Conservation (phyloP, 2,329 filamentous ascomycete species). For the Neofusicoccum umdonicola region DNA sequence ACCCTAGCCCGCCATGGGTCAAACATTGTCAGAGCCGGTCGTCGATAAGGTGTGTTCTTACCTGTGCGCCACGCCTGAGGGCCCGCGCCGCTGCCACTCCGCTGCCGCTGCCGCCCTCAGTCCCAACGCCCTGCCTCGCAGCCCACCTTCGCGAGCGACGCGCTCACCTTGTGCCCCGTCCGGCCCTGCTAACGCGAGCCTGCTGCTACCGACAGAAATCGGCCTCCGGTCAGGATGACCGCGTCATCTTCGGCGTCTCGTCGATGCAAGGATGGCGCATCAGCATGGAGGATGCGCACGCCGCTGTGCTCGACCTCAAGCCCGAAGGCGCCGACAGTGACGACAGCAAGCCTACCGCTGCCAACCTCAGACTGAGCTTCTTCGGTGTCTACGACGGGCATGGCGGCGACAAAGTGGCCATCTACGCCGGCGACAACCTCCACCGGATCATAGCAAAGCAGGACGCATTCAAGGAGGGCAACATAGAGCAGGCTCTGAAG, state of each 20-base stretch:
- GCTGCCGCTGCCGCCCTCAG: conserved; percentile 9
- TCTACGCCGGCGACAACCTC: conserved; percentile 89
- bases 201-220: conserved; percentile 62
- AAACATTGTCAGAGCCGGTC: conserved; percentile 98
- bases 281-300: conserved; percentile 98
- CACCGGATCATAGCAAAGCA: conserved; percentile 94
- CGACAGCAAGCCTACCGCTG: conserved; percentile 55
- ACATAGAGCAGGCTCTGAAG: conserved; percentile 94
- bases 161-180: background rate
- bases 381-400: conserved; percentile 98
- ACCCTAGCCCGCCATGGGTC: conserved; percentile 67
- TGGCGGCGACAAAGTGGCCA: conserved; percentile 91
- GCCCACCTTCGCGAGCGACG: background rate
- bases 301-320: conserved; percentile 82
- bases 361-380: conserved; percentile 78
- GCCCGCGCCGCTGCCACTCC: conserved; percentile 20
- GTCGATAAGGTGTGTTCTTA: conserved; percentile 79
- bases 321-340: conserved; percentile 54
- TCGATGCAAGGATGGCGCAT: conserved; percentile 99
- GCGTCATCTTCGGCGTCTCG: conserved; percentile 88
- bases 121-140: background rate
- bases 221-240: conserved; percentile 85
- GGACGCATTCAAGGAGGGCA: conserved; percentile 84
- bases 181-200: conserved; percentile 1
- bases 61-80: conserved; percentile 28